Evolutionary conservation across 805 yeast species (phyloP), one percentile per base, ranked within the genome.

Genomic region (Lipomyces chichibuensis): DNA sequence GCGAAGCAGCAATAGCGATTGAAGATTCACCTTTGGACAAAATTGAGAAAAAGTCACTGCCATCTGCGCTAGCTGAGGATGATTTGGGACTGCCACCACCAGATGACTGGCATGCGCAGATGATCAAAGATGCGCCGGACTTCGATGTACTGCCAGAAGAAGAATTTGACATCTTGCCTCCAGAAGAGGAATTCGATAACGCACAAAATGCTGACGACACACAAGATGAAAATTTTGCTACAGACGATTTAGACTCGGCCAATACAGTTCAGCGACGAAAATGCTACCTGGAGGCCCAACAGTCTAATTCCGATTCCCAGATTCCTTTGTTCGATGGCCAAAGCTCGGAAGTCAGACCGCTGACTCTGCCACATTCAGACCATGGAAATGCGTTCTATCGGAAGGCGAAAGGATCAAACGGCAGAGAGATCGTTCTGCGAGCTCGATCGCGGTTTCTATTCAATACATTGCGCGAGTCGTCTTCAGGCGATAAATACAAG

Each of bases 371-470:
- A 43, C 7, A 43, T 17, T 43, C 49, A n/a, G 49, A 11, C 20
- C n/a, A 23, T 43, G 8, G 58, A 3, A 20, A 23, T 29, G 14
- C 65, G 32, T 65, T 61, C 32, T 66, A 63, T 49, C 63, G 69
- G 6, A 43, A 29, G 4, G 69, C 66, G 2, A 60, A 51, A 13
- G 49, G 49, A 8, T 27, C 69, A 17, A 55, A 37, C 29, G 69
- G 69, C 3, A 33, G 56, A 13, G 62, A 66, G 29, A 39, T 66
- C 23, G 35, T 54, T 2, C 29, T 66, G 7, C 57, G 59, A 5
- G 37, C 51, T 14, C 62, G 64, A 29, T 59, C 69, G 13, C 60
- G 66, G 32, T 51, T 54, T 23, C 35, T 25, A 20, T n/a, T 25
- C 20, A 11, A 37, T 13, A 25, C 46, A 2, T 14, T 29, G 25